Conservation (phyloP, 2,329 filamentous ascomycete species). For the Rasamsonia emersonii region DNA sequence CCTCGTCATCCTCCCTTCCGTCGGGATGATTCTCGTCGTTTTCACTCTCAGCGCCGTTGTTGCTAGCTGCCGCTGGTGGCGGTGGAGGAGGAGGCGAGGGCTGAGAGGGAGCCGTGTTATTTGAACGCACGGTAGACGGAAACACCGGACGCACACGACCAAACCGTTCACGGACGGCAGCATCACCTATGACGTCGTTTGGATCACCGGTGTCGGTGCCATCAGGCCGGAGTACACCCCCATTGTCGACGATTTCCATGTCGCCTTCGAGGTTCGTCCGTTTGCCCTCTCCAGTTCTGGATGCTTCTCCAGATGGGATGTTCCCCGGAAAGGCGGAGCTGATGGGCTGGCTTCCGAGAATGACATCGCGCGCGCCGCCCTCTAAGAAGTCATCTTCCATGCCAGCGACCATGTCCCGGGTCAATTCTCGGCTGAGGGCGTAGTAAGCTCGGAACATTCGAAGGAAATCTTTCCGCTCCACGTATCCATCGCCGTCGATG, state of each 20-base stretch:
- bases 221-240: constrained; percentile 52
- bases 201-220: constrained; percentile 52
- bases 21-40: constrained; percentile 2
- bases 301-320: constrained; percentile 55
- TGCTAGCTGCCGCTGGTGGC: constrained; percentile 1
- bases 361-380: constrained; percentile 65
- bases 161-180: constrained; percentile 30
- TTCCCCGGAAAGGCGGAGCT: constrained; percentile 68
- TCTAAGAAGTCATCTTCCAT: constrained; percentile 71
- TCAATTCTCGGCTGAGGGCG: constrained; percentile 79
- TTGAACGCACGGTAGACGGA: constrained; percentile 20
- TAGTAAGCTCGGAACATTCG: constrained; percentile 91
- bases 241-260: constrained; percentile 53
- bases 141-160: constrained; percentile 25
- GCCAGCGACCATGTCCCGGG: constrained; percentile 70
- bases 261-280: constrained; percentile 54
- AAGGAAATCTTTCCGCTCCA: constrained; percentile 78
- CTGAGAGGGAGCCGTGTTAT: constrained; percentile 9
- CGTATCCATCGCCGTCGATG: constrained; percentile 76
- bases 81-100: constrained; percentile 7
- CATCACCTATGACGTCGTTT: constrained; percentile 50
- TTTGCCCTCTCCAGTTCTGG: constrained; percentile 59
- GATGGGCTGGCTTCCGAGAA: constrained; percentile 65
- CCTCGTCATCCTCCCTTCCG: constrained; percentile 11
- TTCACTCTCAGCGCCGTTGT: constrained; percentile 1